phyloP scores from a whole-genome alignment of 2,329 filamentous ascomycete genomes.

The Beauveria brongniartii region DNA sequence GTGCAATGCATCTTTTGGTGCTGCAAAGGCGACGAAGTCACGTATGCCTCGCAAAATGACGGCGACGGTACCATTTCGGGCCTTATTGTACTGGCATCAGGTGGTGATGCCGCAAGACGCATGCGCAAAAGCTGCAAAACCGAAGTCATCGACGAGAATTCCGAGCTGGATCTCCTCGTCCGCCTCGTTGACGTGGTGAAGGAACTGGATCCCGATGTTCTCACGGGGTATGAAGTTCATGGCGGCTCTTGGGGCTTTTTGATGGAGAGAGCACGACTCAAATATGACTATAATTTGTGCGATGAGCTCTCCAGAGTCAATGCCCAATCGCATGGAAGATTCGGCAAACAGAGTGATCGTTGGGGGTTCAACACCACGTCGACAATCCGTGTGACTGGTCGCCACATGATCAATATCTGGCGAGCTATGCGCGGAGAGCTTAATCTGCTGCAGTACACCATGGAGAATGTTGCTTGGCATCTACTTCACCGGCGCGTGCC shows the following conservation, averaged over 20 bases:
- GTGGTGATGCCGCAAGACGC: conserved; percentile 48
- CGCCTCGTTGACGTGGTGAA: conserved; percentile 83
- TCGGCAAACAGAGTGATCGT: conserved; percentile 76
- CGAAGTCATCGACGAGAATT: conserved; percentile 64
- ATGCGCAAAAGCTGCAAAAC: conserved; percentile 54
- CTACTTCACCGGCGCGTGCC: conserved; percentile 80
- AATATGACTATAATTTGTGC: conserved; percentile 85
- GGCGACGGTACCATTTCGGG: conserved; percentile 53
- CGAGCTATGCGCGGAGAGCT: conserved; percentile 90
- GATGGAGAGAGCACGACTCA: conserved; percentile 76
- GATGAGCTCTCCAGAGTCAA: conserved; percentile 90
- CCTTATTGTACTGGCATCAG: conserved; percentile 62
- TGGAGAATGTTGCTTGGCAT: conserved; percentile 94
- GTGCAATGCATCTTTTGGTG: conserved; percentile 88
- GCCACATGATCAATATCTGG: conserved; percentile 97
- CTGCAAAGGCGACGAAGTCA: conserved; percentile 65
- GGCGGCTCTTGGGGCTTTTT: conserved; percentile 92
- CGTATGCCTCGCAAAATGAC: conserved; percentile 22
- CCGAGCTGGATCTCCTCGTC: conserved; percentile 78
- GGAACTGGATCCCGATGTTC: conserved; percentile 76
- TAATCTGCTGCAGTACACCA: conserved; percentile 85
- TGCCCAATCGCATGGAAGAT: conserved; percentile 69
- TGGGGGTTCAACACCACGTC: conserved; percentile 96
- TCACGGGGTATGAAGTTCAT: conserved; percentile 93
- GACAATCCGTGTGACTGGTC: conserved; percentile 82